Evolutionary conservation across 306 rosid genomes (phyloP), one percentile per base, ranked within the genome.

Genomic region (Vicia sativa): DNA sequence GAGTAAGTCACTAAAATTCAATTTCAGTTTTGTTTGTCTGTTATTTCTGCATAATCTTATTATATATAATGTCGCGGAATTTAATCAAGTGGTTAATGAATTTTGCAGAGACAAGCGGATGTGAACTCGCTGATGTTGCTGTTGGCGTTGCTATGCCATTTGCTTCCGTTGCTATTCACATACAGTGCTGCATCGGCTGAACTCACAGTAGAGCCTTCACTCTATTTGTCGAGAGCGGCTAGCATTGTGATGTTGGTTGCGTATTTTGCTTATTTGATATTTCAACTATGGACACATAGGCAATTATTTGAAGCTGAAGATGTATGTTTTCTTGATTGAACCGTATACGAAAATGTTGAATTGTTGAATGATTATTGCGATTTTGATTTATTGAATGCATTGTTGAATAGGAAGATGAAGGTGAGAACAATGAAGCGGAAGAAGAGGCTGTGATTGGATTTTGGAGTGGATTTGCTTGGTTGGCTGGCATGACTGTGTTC

Each of bases 281-380:
- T 93, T 75, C 99, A 93, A 52, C 58, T 93, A 12, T 86, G 86
- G 84, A 90, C 97, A 5, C 96, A 93, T 65, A 83, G 97, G 56
- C 67, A 81, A 60, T 52, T 88, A 25, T 93, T 90, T 57, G 97
- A 93, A 82, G 80, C 91, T 3, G 79, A 73, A 25, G 91, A 67
- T 69, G 93, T 92, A 85, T 23, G 73, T 12, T 62, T 21, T 21
- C 23, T 10, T 61, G 25, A 25, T 68, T 28, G 6, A 75, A 37
- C 29, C 12, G 21, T 49, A 49, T 49, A 45, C 37, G 62, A 49
- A 45, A 43, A 13, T 11, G 2, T 6, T 26, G 26, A 69, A 58
- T 11, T 12, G 23, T 28, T 77, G 45, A 34, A 0, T 31, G 9
- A 4, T 16, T 54, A 68, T 63, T 77, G 11, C 4, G 16, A 46